Conservation (phyloP, 352 stramenopile species). For the Globisporangium parvum region DNA sequence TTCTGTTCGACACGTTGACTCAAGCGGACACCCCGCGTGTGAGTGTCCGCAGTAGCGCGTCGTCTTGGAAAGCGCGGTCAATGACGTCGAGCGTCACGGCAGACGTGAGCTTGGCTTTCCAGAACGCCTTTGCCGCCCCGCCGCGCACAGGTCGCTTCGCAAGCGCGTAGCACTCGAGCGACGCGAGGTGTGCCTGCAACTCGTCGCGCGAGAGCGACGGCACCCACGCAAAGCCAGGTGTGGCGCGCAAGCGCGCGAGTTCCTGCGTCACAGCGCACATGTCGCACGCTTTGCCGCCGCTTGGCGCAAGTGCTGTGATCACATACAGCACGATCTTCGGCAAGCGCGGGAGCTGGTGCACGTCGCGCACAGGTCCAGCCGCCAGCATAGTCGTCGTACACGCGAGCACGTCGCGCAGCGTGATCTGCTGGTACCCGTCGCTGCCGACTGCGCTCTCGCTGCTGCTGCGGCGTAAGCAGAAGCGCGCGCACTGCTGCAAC, state of each 20-base stretch:
- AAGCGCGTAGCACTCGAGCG: conserved; percentile 68
- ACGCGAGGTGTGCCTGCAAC: conserved; percentile 49
- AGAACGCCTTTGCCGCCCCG: conserved; percentile 26
- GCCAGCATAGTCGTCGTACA: conserved; percentile 29
- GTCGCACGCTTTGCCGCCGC: conserved; percentile 26
- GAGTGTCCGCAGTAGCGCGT: conserved; percentile 36
- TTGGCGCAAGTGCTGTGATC: conserved; percentile 48
- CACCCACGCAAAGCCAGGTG: conserved; percentile 44
- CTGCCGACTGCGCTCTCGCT: not conserved
- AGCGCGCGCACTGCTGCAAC: conserved; percentile 50
- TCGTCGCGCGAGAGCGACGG: conserved; percentile 52
- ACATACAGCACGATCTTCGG: conserved; percentile 63
- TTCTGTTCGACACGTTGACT: too few relatives aligned
- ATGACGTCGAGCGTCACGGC: conserved; percentile 43
- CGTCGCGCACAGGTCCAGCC: conserved; percentile 38
- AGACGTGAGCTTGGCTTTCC: conserved; percentile 40
- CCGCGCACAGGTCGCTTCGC: conserved; percentile 28
- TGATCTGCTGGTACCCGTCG: conserved; percentile 14
- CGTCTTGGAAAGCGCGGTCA: conserved; percentile 32
- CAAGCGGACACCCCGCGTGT: conserved; percentile 5
- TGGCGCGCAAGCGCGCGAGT: conserved; percentile 30
- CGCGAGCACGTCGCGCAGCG: conserved; percentile 33
- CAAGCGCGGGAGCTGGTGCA: conserved; percentile 53
- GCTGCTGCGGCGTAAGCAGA: conserved; percentile 21
- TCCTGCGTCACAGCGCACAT: conserved; percentile 43